Base-by-base conservation (phyloP, 2,329 filamentous ascomycete genomes). In the Monosporascus sp. region DNA sequence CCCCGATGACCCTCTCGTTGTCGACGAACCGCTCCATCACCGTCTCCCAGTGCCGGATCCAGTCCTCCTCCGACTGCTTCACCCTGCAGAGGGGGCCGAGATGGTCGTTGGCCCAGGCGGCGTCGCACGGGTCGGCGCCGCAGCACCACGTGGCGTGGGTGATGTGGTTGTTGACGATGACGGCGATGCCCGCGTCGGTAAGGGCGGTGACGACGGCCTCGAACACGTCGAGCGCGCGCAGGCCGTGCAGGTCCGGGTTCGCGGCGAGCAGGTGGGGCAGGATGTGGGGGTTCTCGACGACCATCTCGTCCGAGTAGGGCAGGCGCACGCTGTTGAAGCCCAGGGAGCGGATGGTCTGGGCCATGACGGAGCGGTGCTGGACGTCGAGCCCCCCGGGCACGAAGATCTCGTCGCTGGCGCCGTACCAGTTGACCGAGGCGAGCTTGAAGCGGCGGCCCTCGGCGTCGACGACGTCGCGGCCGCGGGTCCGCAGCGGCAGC, bases 251-350 rank as follows among this genome's bases (percentile, higher is more conserved):
- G 60, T 88, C 84, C 45, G 76, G 73, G 62, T 88, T 88, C 8
- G 82, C 81, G 7, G 73, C 66, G 43, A 88, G 69, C 7, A 80
- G 70, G 45, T 76, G 68, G 3, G 72, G 69, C 20, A 78, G 70
- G 47, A 87, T 73, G 24, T 74, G 63, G 0, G 84, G 84, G 62
- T 88, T 86, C 22, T 70, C 63, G 35, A 78, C 75, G 49, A 88
- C 84, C 71, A 88, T 75, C 70, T 88, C 85, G 68, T 89, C 85
- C 19, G 82, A 78, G 69, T 88, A 88, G 2, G 85, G 85, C 47
- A 88, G 69, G 2, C 85, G 77, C 47, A 88, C 85, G 63, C 84
- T 86, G 71, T 88, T 88, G 75, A 88, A 88, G 16, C 85, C 85
- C 52, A 88, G 72, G 9, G 66, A 65, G 51, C 78, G 77, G 65